Percentiles rank a stretch among this genome's conserved stretches.
These are phyloP conservation scores for Eleusine coracana DNA, from an alignment of 176 grass and related monocot genomes.

Conservation along the genomic window DNA sequence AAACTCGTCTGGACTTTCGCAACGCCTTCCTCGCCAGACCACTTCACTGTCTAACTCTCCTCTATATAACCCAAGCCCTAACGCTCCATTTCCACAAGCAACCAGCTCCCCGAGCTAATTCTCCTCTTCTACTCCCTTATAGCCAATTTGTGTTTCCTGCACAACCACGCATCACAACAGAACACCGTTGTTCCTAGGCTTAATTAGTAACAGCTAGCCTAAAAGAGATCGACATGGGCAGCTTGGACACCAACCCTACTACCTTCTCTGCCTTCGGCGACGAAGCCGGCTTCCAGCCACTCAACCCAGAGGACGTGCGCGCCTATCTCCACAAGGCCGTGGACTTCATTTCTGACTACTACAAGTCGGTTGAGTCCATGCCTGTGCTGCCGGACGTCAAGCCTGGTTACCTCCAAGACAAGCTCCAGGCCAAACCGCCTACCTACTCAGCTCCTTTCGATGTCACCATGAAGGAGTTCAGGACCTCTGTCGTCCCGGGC, in stretches of 20 bases:
- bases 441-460: slow-evolving; percentile 30
- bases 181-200: too few relatives aligned
- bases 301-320: slow-evolving; percentile 40
- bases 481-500: slow-evolving; percentile 38
- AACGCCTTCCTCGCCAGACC: too few relatives aligned
- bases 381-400: slow-evolving; percentile 33
- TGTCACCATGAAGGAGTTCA: slow-evolving; percentile 39
- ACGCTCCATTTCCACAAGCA: neutral
- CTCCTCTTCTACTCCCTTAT: neutral
- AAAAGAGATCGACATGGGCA: slow-evolving; percentile 18
- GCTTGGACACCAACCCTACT: slow-evolving; percentile 27
- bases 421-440: slow-evolving; percentile 2
- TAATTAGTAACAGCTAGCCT: too few relatives aligned
- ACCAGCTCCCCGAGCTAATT: neutral
- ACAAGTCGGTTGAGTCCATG: slow-evolving; percentile 40
- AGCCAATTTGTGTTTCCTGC: neutral
- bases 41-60: neutral
- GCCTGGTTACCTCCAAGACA: neutral
- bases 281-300: slow-evolving; percentile 28
- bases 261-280: slow-evolving; percentile 28
- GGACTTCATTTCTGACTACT: slow-evolving; percentile 53
- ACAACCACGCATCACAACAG: too few relatives aligned
- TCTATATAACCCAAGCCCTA: slow-evolving; percentile 9
- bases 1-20: too few relatives aligned
- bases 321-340: slow-evolving; percentile 37